Evolutionary conservation across 768 basidiomycete species (phyloP).

Genomic region (Pleurotus pulmonarius): DNA sequence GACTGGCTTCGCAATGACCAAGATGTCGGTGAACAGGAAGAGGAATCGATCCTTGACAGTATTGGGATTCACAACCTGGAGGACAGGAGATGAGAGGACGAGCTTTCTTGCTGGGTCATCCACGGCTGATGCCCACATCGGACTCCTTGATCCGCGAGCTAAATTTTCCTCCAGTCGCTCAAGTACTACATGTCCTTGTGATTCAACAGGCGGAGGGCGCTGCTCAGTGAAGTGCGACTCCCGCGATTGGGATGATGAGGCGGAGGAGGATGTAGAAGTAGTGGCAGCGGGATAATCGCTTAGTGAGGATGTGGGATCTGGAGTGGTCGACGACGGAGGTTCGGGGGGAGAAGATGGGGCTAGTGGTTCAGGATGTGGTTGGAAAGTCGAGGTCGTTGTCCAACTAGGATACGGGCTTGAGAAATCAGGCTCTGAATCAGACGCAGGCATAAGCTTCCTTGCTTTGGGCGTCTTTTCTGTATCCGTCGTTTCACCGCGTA

Average conservation of each 20-base stretch:
- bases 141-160: conserved; percentile 55
- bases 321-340: conserved; percentile 60
- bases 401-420: conserved; percentile 21
- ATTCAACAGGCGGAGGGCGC: conserved; percentile 18
- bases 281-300: conserved; percentile 68
- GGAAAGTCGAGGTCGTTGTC: conserved; percentile 34
- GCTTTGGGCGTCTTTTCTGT: conserved; percentile 39
- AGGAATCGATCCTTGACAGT: conserved; percentile 95
- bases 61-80: conserved; percentile 92
- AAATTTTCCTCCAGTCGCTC: conserved; percentile 71
- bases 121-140: conserved; percentile 59
- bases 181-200: conserved; percentile 52
- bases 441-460: conserved; percentile 31
- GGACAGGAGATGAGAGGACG: conserved; percentile 77
- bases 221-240: conserved; percentile 23
- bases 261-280: conserved; percentile 70
- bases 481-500: conserved; percentile 23
- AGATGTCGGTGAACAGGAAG: conserved; percentile 94
- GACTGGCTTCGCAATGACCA: conserved; percentile 90
- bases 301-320: conserved; percentile 74
- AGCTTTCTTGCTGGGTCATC: conserved; percentile 88
- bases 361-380: conserved; percentile 42
- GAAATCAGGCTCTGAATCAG: conserved; percentile 16
- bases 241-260: conserved; percentile 67
- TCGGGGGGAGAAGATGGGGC: conserved; percentile 55